Conservation (phyloP, 1,139 yeast genomes). For the Sugiyamaella paludigena region DNA sequence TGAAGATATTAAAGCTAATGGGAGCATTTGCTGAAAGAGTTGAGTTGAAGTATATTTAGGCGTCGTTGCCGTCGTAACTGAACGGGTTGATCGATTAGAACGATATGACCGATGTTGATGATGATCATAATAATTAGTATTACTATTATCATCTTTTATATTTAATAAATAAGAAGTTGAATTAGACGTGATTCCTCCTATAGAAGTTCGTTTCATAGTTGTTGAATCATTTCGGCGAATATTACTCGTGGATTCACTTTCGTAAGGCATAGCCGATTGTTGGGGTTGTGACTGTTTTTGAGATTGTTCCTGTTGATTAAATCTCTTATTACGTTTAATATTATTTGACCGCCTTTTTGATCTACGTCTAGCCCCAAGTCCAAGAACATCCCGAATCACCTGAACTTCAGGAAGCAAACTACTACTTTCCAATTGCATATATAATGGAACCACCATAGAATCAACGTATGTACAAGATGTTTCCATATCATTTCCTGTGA, state of each 20-base stretch:
- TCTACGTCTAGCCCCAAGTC: not conserved
- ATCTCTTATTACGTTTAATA: not conserved
- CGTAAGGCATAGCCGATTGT: too few species aligned
- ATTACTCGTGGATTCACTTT: too few species aligned
- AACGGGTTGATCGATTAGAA: not conserved
- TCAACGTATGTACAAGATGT: conserved; percentile 18
- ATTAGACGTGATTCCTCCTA: too few species aligned
- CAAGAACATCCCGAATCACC: conserved; percentile 15
- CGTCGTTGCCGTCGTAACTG: not conserved
- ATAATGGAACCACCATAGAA: conserved; percentile 19
- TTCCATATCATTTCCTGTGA: conserved; percentile 18
- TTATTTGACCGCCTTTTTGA: not conserved
- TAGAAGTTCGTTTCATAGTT: too few species aligned
- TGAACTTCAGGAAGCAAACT: conserved; percentile 20
- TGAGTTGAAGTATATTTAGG: conserved; percentile 2
- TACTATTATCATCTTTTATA: too few species aligned
- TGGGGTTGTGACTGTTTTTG: too few species aligned
- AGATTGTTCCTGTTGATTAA: too few species aligned
- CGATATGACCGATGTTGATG: not conserved
- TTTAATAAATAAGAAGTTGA: too few species aligned
- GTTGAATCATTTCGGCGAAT: too few species aligned
- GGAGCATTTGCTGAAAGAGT: conserved; percentile 22
- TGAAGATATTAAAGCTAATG: conserved; percentile 22
- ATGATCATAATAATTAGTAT: not conserved
- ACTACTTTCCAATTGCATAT: conserved; percentile 19